Conservation (phyloP, 768 basidiomycete genomes). For the Pleurotus salmoneostramineus region DNA sequence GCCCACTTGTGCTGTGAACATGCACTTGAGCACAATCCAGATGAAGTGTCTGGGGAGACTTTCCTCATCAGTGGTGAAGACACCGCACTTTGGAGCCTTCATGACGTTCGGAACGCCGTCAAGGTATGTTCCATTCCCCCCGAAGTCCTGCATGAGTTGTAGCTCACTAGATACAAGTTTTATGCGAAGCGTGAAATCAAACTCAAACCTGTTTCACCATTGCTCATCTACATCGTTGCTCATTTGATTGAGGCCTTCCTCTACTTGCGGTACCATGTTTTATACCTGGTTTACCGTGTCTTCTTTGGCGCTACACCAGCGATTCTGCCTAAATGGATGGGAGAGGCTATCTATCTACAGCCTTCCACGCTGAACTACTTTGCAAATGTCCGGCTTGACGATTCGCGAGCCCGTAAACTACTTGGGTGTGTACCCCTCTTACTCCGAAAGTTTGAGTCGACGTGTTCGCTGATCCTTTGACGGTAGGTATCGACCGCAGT, state of each 20-base stretch:
- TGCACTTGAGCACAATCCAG: conserved; percentile 19
- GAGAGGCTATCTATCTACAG: conserved; percentile 24
- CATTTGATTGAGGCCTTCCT: conserved; percentile 25
- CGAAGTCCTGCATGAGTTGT: not conserved
- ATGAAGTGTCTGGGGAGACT: conserved; percentile 23
- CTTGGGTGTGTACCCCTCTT: conserved; percentile 20
- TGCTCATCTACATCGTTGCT: conserved; percentile 24
- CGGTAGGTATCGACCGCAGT: conserved; percentile 19
- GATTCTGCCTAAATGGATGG: conserved; percentile 25
- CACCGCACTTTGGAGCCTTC: conserved; percentile 22
- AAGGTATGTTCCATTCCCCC: conserved; percentile 17
- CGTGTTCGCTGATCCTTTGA: not conserved
- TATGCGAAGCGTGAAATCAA: conserved; percentile 23
- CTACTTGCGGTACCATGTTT: conserved; percentile 21
- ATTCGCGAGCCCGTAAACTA: conserved; percentile 27
- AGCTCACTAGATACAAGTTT: conserved; percentile 13
- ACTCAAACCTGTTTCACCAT: conserved; percentile 22
- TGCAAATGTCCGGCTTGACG: conserved; percentile 24
- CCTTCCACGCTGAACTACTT: conserved; percentile 27
- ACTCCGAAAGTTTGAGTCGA: not conserved
- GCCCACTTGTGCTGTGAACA: conserved; percentile 28
- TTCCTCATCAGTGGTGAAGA: conserved; percentile 29
- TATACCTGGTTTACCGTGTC: conserved; percentile 15
- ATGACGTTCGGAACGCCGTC: conserved; percentile 22
- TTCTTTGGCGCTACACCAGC: conserved; percentile 14